Base-by-base conservation (phyloP, 2,329 filamentous ascomycete species). In the Paracoccidioides brasiliensis region DNA sequence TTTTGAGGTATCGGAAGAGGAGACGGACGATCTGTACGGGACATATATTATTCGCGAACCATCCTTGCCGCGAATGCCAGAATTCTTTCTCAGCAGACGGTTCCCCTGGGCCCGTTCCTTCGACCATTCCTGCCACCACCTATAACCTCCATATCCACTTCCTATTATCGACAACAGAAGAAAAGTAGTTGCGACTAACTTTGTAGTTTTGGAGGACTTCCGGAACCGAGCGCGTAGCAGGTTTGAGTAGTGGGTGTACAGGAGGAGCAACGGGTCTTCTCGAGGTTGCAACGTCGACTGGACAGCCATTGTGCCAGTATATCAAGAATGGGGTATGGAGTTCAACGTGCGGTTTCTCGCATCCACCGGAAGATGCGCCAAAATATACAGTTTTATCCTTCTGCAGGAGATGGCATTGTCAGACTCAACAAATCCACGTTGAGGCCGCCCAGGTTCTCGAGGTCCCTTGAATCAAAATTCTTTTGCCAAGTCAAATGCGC, bases 31-130 rank as follows among this genome's bases (percentile, higher is more conserved):
- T 70, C 88, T 89, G 71, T 95, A 93, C 1, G 91, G 90, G 33
- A 98, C 93, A 67, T 93, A 97, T 57, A 98, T 93, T 12, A 90
- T 95, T 55, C 93, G 80, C 51, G 89, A 91, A 52, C 93, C 93
- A 76, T 97, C 93, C 73, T 96, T 96, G 64, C 91, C 89, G 71
- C 87, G 82, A 59, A 97, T 77, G 65, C 90, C 95, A 37, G 91
- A 97, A 72, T 98, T 98, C 58, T 88, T 85, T 56, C 93, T 82
- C 60, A 97, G 76, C 54, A 98, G 78, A 61, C 87, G 86, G 59
- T 82, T 79, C 4, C 90, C 90, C 63, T 90, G 86, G 63, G 93
- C 90, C 61, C 82, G 84, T 71, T 97, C 91, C 60, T 83, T 83
- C 51, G 81, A 81, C 58, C 82, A 79, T 56, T 78, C 81, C 66